Percentiles rank a stretch among this genome's conserved stretches.
Evolutionary conservation across 331 rosid genomes (phyloP).

Genomic region (Erythrophleum ivorense): DNA sequence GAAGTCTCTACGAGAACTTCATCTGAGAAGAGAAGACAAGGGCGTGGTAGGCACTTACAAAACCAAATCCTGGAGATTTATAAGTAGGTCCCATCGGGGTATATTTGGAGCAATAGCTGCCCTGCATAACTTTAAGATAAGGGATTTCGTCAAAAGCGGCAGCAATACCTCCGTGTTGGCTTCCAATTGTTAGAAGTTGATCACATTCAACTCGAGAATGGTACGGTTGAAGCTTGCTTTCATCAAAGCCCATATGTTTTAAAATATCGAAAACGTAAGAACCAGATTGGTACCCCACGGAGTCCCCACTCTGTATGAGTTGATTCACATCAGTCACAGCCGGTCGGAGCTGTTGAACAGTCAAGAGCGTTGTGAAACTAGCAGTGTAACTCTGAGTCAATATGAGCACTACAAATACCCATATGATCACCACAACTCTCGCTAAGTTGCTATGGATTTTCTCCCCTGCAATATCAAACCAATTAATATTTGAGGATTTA

Average conservation of each 20-base stretch:
- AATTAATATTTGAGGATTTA: not conserved
- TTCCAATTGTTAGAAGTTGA: conserved; percentile 19
- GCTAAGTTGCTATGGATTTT: conserved; percentile 46
- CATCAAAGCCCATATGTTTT: not conserved
- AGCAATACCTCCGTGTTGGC: conserved; percentile 30
- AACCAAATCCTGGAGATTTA: conserved; percentile 52
- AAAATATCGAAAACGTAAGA: not conserved
- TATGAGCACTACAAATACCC: conserved; percentile 59
- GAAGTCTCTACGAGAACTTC: not conserved
- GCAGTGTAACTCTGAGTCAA: conserved; percentile 66
- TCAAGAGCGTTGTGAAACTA: conserved; percentile 49
- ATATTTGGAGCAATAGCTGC: conserved; percentile 46
- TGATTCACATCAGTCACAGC: conserved; percentile 30
- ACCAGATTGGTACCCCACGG: conserved; percentile 41
- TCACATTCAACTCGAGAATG: not conserved
- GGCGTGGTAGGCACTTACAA: conserved; percentile 35
- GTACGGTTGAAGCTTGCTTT: not conserved
- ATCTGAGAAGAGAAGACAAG: not conserved
- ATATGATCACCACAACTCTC: conserved; percentile 49
- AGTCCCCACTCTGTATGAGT: conserved; percentile 29
- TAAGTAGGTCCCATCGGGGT: conserved; percentile 44
- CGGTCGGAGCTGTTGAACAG: conserved; percentile 49
- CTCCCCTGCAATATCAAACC: conserved; percentile 40
- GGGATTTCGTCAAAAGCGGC: conserved; percentile 46
- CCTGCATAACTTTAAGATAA: not conserved